Base-by-base conservation (phyloP, 2,329 filamentous ascomycete species). In the Fusarium sp. region DNA sequence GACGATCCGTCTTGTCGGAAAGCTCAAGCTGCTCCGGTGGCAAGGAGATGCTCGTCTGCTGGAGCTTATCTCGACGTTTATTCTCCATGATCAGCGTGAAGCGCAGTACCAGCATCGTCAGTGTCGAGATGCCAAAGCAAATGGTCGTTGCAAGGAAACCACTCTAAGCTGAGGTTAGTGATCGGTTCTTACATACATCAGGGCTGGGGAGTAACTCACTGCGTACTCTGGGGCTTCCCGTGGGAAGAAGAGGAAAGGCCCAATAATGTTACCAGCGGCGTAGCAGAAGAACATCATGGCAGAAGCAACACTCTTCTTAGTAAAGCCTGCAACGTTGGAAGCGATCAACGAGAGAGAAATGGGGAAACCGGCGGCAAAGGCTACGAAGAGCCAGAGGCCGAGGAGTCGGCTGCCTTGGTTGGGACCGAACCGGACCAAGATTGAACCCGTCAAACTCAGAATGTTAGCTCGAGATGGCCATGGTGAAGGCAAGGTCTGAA, bases 221-320 rank as follows among this genome's bases (percentile, higher is more conserved):
- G 68, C 40, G 9, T 77, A 77, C 3, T 51, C 69, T 5, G 75
- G 71, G 1, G 75, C 73, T 40, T 77, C 75, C 0, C 53, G 49
- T 4, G 75, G 38, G 2, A 77, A 77, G 49, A 77, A 77, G 0
- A 77, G 46, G n/a, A 77, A 77, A 7, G 75, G 75, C 0, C 74
- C 75, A 6, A 75, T 70, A 2, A 76, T 76, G 4, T 76, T 76
- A 0, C 74, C 74, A 4, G 46, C 36, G 0, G 74, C 75, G 12
- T 77, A 77, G 3, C 73, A 67, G 63, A 75, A 73, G 3, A 77
- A 75, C 75, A 77, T 73, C 75, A 77, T 77, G 1, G 75, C 73
- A 0, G 72, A 65, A 1, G 75, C 72, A 2, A 75, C 69, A 20
- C 69, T 74, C 62, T 77, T 77, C 55, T 77, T 77, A 0, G 75